Conservation (phyloP, 371 early-diverging fungal genomes). For the Blakeslea trispora region DNA sequence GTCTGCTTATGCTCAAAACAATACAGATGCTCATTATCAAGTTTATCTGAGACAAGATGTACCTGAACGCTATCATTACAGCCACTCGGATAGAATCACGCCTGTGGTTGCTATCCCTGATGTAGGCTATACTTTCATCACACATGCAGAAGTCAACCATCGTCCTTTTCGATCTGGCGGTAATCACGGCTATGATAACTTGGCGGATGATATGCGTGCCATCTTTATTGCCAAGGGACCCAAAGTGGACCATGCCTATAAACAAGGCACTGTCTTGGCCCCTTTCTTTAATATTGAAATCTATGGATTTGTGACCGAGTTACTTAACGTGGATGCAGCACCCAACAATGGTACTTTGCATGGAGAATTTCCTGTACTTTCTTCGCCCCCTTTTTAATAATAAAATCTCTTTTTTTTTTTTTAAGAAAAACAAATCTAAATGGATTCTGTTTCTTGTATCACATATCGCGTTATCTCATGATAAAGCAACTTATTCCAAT, state of each 20-base stretch:
- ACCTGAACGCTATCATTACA: conserved; percentile 67
- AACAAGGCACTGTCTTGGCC: conserved; percentile 36
- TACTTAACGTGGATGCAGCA: conserved; percentile 64
- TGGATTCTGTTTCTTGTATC: not conserved
- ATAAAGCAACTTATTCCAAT: conserved; percentile 43
- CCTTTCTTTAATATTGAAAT: conserved; percentile 77
- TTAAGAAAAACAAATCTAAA: not conserved
- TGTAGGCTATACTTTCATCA: conserved; percentile 58
- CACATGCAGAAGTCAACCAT: conserved; percentile 41
- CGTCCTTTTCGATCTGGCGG: conserved; percentile 50
- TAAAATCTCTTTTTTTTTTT: not conserved
- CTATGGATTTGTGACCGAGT: conserved; percentile 65
- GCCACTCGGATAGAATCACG: conserved; percentile 63
- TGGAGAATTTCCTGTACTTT: conserved; percentile 25
- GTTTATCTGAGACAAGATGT: conserved; percentile 70
- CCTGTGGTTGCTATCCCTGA: conserved; percentile 78
- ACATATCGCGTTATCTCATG: conserved; percentile 29
- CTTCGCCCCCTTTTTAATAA: conserved; percentile 23
- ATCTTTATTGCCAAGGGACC: conserved; percentile 88
- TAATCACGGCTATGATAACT: conserved; percentile 88
- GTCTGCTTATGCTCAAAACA: conserved; percentile 37
- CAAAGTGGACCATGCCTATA: conserved; percentile 43
- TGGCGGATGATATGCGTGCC: conserved; percentile 80
- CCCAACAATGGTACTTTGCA: conserved; percentile 71
- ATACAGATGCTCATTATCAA: conserved; percentile 52